Conservation (phyloP, 2,329 filamentous ascomycete genomes). For the Cladorrhinum sp. region DNA sequence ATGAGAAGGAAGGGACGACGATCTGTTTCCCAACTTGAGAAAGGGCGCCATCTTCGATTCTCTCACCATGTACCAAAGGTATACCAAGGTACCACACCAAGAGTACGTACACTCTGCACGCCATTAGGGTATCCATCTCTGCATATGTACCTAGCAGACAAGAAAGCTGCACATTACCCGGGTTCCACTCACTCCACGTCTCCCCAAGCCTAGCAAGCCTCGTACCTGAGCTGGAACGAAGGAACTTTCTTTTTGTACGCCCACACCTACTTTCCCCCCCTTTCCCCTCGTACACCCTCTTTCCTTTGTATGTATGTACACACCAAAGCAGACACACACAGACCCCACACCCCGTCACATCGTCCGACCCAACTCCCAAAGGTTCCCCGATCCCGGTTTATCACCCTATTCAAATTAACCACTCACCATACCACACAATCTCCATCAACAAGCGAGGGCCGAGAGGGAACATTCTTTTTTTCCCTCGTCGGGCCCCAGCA, state of each 20-base stretch:
- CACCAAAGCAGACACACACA: too few species aligned
- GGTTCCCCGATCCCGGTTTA: background rate
- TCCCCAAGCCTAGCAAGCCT: background rate
- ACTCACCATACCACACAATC: too few species aligned
- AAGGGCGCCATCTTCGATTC: background rate
- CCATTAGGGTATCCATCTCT: background rate
- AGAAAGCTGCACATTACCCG: slow-evolving; percentile 2
- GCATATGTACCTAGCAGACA: background rate
- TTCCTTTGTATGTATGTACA: background rate
- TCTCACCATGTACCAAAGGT: background rate
- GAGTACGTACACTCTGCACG: background rate
- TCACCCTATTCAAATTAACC: background rate
- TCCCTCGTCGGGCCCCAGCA: background rate
- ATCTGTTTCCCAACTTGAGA: slow-evolving; percentile 6
- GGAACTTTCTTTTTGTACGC: background rate
- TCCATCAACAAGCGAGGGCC: background rate
- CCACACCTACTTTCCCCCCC: background rate
- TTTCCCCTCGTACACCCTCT: background rate
- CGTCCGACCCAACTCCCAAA: slow-evolving; percentile 1
- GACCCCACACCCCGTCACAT: slow-evolving; percentile 1
- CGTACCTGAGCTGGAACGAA: background rate
- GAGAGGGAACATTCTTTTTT: background rate
- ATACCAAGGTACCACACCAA: background rate
- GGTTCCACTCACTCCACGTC: background rate
- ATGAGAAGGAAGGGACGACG: background rate